Evolutionary conservation across 331 rosid genomes (phyloP).

Genomic region (Erythrophleum ivorense): DNA sequence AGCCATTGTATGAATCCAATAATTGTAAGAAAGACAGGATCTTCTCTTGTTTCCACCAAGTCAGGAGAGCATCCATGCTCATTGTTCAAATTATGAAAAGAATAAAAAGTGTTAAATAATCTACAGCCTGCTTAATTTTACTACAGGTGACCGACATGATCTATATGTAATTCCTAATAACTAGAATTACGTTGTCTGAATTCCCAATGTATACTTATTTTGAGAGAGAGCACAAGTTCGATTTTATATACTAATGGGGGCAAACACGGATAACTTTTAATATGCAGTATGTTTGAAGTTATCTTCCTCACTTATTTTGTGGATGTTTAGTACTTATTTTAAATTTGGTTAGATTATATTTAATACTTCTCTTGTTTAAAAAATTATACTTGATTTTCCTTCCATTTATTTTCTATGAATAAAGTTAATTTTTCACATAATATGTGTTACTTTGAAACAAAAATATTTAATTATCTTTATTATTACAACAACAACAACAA

Average conservation of each 20-base stretch:
- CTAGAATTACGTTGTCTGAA: no score
- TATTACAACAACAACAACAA: no score
- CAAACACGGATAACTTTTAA: neutral
- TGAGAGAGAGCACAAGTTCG: neutral
- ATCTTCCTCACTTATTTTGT: neutral
- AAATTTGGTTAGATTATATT: no score
- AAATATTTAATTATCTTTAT: no score
- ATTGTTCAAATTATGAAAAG: neutral
- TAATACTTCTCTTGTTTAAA: no score
- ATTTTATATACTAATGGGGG: neutral
- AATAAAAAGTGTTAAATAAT: neutral
- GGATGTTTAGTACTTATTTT: neutral
- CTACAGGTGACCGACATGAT: no score
- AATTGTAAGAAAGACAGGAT: no score
- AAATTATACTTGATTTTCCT: neutral
- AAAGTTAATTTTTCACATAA: neutral
- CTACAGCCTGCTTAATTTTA: neutral
- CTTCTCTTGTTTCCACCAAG: no score
- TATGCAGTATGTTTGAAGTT: neutral
- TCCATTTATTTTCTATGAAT: no score
- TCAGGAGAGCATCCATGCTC: no score
- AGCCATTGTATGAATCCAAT: no score
- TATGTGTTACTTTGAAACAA: neutral
- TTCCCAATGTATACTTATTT: neutral
- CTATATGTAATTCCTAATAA: neutral